Percentiles rank a stretch among this genome's conserved stretches.
Conservation (phyloP, 345 rosid species). For the Salix purpurea region DNA sequence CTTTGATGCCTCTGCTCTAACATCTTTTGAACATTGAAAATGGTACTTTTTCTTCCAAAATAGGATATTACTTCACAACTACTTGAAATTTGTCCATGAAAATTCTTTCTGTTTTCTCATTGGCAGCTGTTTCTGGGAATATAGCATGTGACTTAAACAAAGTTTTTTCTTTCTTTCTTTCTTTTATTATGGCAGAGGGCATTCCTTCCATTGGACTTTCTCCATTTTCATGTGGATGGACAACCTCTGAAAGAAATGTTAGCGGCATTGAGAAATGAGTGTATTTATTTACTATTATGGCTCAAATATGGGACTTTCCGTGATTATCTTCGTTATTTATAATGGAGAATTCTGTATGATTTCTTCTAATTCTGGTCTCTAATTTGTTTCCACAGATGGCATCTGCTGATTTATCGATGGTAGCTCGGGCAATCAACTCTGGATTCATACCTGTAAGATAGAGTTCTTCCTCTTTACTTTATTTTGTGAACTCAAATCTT, state of each 20-base stretch:
- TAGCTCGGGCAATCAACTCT: slow-evolving; percentile 59
- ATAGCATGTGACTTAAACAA: slow-evolving; percentile 7
- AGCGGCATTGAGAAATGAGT: slow-evolving; percentile 26
- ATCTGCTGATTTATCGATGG: slow-evolving; percentile 59
- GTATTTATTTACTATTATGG: not conserved
- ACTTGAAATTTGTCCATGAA: not conserved
- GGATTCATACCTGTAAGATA: slow-evolving; percentile 82
- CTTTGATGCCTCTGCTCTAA: not conserved
- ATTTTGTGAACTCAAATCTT: not conserved
- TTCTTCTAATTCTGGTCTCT: slow-evolving; percentile 12
- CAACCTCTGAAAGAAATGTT: slow-evolving; percentile 53
- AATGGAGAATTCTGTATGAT: not conserved
- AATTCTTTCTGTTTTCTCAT: slow-evolving; percentile 1
- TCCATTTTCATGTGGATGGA: slow-evolving; percentile 49
- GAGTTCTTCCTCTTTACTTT: not conserved
- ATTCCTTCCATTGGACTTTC: slow-evolving; percentile 84
- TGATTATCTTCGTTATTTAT: not conserved
- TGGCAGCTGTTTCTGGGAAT: not conserved
- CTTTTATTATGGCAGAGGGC: slow-evolving; percentile 58
- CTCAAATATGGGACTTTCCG: not conserved
- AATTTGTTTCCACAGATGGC: slow-evolving; percentile 42
- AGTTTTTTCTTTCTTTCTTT: not conserved
- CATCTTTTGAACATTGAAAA: not conserved
- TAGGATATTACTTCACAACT: not conserved
- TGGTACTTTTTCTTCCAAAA: not conserved